A percentile compares a stretch with the other conserved stretches of the same genome.
Conservation (phyloP, 78 protist genomes). For the Dictyostelium firmibasis region DNA sequence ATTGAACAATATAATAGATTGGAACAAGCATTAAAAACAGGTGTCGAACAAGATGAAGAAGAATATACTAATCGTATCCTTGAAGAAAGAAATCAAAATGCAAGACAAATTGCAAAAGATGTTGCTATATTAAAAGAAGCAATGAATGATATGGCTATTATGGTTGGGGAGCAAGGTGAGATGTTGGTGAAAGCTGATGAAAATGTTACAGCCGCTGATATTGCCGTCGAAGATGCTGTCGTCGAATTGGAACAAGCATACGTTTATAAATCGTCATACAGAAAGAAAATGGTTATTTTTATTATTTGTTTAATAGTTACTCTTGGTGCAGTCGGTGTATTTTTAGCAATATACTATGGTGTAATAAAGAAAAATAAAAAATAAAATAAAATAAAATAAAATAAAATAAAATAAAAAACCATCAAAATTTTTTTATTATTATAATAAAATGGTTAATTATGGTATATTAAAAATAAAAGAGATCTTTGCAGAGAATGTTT, state of each 20-base stretch:
- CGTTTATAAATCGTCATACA: conserved; percentile 30
- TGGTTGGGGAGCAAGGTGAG: conserved; percentile 57
- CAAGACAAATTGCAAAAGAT: conserved; percentile 35
- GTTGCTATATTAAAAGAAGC: conserved; percentile 2
- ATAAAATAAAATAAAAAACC: background rate
- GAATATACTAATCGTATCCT: conserved; percentile 28
- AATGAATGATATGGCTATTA: conserved; percentile 3
- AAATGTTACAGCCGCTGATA: conserved; percentile 24
- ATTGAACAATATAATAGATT: background rate
- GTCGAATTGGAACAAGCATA: conserved; percentile 35
- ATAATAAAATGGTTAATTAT: too few species aligned
- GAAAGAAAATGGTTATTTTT: conserved; percentile 49
- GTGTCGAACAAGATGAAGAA: background rate
- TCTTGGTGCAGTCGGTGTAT: conserved; percentile 4
- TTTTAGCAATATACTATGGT: conserved; percentile 60
- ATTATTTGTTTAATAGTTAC: conserved; percentile 33
- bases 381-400: too few species aligned
- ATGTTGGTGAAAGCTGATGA: conserved; percentile 4
- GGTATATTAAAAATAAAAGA: too few species aligned
- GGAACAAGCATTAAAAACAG: background rate
- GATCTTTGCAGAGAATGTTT: too few species aligned
- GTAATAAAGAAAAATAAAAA: conserved; percentile 10
- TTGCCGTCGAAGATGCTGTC: conserved; percentile 19
- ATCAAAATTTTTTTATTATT: too few species aligned
- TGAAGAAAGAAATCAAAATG: conserved; percentile 44